Conservation (phyloP, 768 basidiomycete species). For the Boletus barrowsii region DNA sequence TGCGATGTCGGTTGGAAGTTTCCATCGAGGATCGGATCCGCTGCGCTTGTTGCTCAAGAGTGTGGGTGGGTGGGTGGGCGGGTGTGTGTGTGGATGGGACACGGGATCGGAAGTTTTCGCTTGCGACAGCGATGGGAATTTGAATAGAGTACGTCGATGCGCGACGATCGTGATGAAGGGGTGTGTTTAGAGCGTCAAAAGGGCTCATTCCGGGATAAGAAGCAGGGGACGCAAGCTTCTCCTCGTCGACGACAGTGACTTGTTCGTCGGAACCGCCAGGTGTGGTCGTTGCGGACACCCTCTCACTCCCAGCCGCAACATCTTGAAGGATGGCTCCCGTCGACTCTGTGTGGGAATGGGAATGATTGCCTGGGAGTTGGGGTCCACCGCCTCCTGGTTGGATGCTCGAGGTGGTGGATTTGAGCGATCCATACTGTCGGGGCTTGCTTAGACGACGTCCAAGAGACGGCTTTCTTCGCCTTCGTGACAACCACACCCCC, state of each 20-base stretch:
- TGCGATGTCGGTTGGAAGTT: slow-evolving; percentile 19
- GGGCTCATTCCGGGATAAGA: slow-evolving; percentile 16
- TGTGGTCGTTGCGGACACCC: slow-evolving; percentile 13
- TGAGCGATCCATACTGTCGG: slow-evolving; percentile 29
- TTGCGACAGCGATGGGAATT: not conserved
- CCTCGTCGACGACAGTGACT: slow-evolving; percentile 12
- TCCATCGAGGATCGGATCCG: slow-evolving; percentile 34
- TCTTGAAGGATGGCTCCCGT: slow-evolving; percentile 14
- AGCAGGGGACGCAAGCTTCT: slow-evolving; percentile 21
- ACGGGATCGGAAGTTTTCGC: slow-evolving; percentile 10
- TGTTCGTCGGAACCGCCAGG: slow-evolving; percentile 25
- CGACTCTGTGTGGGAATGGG: slow-evolving; percentile 23
- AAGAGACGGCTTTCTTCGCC: slow-evolving; percentile 13
- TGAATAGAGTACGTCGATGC: slow-evolving; percentile 20
- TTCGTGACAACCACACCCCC: slow-evolving; percentile 31
- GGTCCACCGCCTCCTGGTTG: not conserved
- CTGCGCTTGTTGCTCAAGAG: slow-evolving; percentile 31
- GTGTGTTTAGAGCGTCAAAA: slow-evolving; percentile 18
- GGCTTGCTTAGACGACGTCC: slow-evolving; percentile 28
- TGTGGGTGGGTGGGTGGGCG: not conserved
- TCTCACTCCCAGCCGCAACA: slow-evolving; percentile 5
- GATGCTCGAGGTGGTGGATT: slow-evolving; percentile 19
- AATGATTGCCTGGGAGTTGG: slow-evolving; percentile 5
- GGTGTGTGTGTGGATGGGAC: slow-evolving; percentile 10
- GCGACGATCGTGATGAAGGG: slow-evolving; percentile 17